A percentile compares a stretch with the other conserved stretches of the same genome.
These are phyloP conservation scores for Neofusicoccum parvum DNA, from an alignment of 2,329 filamentous ascomycete genomes.

Conservation along the genomic window DNA sequence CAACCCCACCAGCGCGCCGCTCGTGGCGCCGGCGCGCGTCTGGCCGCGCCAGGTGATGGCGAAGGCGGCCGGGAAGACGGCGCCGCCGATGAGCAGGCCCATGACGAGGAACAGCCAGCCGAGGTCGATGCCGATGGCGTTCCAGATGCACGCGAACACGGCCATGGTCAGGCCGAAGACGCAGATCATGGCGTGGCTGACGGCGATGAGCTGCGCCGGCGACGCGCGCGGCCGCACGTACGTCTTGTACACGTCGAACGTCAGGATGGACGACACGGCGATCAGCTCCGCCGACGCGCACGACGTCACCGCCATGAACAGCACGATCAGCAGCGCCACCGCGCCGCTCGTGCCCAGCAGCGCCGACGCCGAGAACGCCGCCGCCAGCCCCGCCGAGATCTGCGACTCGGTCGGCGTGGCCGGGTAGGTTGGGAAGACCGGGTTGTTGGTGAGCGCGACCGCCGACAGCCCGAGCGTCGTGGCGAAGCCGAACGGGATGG, in stretches of 20 bases:
- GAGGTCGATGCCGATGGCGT: conserved; percentile 54
- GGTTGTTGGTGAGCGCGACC: conserved; percentile 50
- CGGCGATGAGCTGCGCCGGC: conserved; percentile 53
- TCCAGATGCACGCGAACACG: conserved; percentile 54
- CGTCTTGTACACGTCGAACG: conserved; percentile 56
- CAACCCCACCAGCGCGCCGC: conserved; percentile 54
- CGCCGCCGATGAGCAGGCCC: conserved; percentile 56
- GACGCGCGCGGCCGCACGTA: conserved; percentile 52
- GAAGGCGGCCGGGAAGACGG: conserved; percentile 57
- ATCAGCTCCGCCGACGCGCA: conserved; percentile 57
- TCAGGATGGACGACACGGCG: conserved; percentile 57
- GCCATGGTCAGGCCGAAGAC: conserved; percentile 56
- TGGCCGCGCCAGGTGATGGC: conserved; percentile 57
- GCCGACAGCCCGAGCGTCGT: conserved; percentile 55
- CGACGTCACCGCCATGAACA: conserved; percentile 49
- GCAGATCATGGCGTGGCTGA: conserved; percentile 57
- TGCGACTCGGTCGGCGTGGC: conserved; percentile 31
- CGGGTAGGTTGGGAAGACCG: conserved; percentile 58
- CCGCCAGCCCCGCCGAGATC: conserved; percentile 40
- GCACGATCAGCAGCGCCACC: conserved; percentile 35
- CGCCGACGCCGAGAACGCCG: conserved; percentile 43
- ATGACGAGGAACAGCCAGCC: conserved; percentile 60
- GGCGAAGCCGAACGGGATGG: conserved; percentile 57
- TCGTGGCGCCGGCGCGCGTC: conserved; percentile 52
- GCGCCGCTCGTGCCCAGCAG: conserved; percentile 42